Conservation (phyloP, 306 rosid genomes). For the Canavalia ensiformis region DNA sequence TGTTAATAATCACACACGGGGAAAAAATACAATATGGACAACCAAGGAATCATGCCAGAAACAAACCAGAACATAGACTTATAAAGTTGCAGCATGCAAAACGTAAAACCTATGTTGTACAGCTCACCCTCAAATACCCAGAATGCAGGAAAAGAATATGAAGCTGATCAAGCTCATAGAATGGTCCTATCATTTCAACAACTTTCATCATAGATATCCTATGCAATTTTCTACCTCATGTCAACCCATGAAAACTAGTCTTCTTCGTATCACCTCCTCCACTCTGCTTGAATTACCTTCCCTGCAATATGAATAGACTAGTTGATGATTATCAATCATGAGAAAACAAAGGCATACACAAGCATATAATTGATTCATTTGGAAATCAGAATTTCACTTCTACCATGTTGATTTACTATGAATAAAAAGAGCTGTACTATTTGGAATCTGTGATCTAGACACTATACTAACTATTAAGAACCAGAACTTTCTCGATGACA, state of each 20-base stretch:
- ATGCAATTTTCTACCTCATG: constrained; percentile 44
- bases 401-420: not conserved
- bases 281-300: constrained; percentile 76
- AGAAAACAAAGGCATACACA: constrained; percentile 6
- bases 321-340: constrained; percentile 30
- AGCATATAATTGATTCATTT: not conserved
- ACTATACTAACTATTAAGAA: not conserved
- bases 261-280: constrained; percentile 73
- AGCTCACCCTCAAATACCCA: constrained; percentile 64
- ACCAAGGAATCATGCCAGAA: constrained; percentile 49
- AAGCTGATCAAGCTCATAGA: constrained; percentile 47
- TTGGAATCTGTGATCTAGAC: constrained; percentile 16
- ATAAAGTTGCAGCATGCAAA: constrained; percentile 39
- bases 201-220: constrained; percentile 44
- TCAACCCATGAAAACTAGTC: constrained; percentile 42
- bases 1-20: constrained; percentile 40
- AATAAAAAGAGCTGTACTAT: not conserved
- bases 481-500: constrained; percentile 6
- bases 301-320: constrained; percentile 57
- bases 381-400: constrained; percentile 10
- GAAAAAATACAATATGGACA: constrained; percentile 42
- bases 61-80: constrained; percentile 48
- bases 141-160: constrained; percentile 53
- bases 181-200: constrained; percentile 51
- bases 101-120: constrained; percentile 64